Evolutionary conservation across 2,329 filamentous ascomycete species (phyloP).

Genomic region (Monosporascus sp.): DNA sequence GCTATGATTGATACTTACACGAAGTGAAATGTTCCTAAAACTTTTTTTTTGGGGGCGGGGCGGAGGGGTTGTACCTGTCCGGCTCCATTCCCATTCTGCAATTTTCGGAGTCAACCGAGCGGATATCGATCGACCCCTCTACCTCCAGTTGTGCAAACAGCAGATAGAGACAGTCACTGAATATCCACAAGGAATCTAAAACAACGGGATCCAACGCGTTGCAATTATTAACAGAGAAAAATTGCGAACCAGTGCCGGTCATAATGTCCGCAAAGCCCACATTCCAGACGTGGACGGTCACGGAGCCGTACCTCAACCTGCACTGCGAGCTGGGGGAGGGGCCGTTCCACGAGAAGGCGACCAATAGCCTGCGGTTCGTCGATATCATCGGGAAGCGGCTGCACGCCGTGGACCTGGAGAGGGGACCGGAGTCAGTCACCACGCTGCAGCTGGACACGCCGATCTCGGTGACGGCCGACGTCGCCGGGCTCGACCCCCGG

Average conservation of each 20-base stretch:
- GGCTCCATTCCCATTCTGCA: too few species aligned
- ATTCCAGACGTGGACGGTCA: constrained; percentile 46
- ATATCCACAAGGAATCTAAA: too few species aligned
- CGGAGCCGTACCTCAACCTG: constrained; percentile 53
- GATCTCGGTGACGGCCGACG: constrained; percentile 70
- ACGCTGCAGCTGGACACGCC: constrained; percentile 53
- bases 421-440: constrained; percentile 58
- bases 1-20: too few species aligned
- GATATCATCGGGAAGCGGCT: constrained; percentile 77
- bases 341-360: constrained; percentile 64
- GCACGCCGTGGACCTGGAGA: constrained; percentile 62
- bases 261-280: constrained; percentile 26
- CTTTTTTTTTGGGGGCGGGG: too few species aligned
- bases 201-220: too few species aligned
- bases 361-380: constrained; percentile 66
- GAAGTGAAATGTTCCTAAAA: too few species aligned
- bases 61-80: too few species aligned
- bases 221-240: constrained; percentile 2
- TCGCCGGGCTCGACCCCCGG: constrained; percentile 56
- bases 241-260: not conserved
- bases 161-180: too few species aligned
- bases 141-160: too few species aligned
- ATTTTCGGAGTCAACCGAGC: too few species aligned
- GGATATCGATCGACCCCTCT: too few species aligned
- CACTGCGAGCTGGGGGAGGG: constrained; percentile 68